A percentile compares a stretch with the other conserved stretches of the same genome.
Evolutionary conservation across 1,284 basidiomycete genomes (phyloP).

Genomic region (Ceraceosorus bombacis): DNA sequence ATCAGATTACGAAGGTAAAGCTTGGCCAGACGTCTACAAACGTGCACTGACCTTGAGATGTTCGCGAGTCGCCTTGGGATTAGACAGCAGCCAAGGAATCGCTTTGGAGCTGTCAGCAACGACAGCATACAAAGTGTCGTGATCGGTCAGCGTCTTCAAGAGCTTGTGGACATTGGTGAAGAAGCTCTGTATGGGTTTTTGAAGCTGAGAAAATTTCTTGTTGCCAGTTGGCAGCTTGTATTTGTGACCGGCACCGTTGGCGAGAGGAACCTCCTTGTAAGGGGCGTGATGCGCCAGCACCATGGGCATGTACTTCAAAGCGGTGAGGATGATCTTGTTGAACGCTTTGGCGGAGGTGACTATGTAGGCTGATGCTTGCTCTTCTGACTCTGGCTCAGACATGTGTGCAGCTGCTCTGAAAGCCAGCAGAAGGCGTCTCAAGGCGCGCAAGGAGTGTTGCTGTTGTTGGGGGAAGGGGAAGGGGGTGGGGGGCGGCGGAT

Average conservation of each 20-base stretch:
- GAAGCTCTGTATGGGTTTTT: conserved; percentile 72
- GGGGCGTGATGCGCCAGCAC: conserved; percentile 80
- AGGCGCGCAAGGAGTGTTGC: conserved; percentile 75
- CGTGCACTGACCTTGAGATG: conserved; percentile 28
- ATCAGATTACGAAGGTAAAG: neutral
- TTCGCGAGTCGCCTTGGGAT: conserved; percentile 35
- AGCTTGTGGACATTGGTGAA: conserved; percentile 40
- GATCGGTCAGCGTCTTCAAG: conserved; percentile 37
- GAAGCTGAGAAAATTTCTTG: conserved; percentile 58
- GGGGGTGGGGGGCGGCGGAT: too few species aligned
- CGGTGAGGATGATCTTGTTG: conserved; percentile 79
- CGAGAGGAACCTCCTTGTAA: conserved; percentile 57
- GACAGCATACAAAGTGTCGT: conserved; percentile 56
- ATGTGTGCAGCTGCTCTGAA: conserved; percentile 42
- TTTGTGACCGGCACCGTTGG: conserved; percentile 20
- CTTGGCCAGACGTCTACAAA: neutral
- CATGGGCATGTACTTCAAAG: conserved; percentile 83
- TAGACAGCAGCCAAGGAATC: conserved; percentile 41
- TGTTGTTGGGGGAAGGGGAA: conserved; percentile 42
- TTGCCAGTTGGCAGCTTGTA: conserved; percentile 52
- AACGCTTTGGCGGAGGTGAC: conserved; percentile 54
- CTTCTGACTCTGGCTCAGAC: conserved; percentile 18
- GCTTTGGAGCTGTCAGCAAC: conserved; percentile 43
- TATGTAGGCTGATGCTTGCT: conserved; percentile 28
- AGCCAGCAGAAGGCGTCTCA: conserved; percentile 67